phyloP scores from a whole-genome alignment of 2,329 filamentous ascomycete genomes.

The Aspergillus quadricinctus region DNA sequence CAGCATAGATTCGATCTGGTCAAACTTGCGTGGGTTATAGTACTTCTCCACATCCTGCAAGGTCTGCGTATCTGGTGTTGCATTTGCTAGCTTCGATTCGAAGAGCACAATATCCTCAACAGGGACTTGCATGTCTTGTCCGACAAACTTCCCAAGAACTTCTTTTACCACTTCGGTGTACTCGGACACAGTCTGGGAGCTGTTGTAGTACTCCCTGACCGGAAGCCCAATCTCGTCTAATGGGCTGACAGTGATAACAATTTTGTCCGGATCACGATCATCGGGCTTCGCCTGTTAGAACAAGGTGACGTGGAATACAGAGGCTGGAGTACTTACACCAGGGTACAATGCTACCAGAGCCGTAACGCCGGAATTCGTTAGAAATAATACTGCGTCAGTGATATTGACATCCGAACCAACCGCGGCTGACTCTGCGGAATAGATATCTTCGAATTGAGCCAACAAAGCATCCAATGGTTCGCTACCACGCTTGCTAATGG shows the following conservation, averaged over 20 bases:
- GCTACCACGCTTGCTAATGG: conserved; percentile 52
- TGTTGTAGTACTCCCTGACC: conserved; percentile 58
- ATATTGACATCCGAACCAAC: conserved; percentile 23
- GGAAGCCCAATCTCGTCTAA: conserved; percentile 54
- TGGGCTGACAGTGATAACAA: conserved; percentile 45
- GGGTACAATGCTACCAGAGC: conserved; percentile 30
- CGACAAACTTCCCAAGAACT: conserved; percentile 39
- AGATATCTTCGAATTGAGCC: conserved; percentile 47
- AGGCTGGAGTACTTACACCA: conserved; percentile 24
- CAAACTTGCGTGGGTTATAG: conserved; percentile 60
- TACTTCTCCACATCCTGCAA: conserved; percentile 61
- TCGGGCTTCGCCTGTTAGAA: conserved; percentile 36
- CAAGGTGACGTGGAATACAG: background rate
- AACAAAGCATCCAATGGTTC: conserved; percentile 56
- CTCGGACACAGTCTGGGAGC: conserved; percentile 48
- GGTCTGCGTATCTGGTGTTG: conserved; percentile 56
- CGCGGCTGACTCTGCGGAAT: conserved; percentile 33
- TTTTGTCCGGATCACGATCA: conserved; percentile 52
- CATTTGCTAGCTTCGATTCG: conserved; percentile 57
- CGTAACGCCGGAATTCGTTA: conserved; percentile 34
- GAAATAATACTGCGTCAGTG: conserved; percentile 33
- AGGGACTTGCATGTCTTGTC: conserved; percentile 20
- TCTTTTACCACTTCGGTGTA: conserved; percentile 47
- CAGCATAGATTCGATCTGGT: conserved; percentile 52
- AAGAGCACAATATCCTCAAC: conserved; percentile 50